Evolutionary conservation across 2,329 filamentous ascomycete genomes (phyloP), one percentile per base, ranked within the genome.

Genomic region (Epichloe sibirici): DNA sequence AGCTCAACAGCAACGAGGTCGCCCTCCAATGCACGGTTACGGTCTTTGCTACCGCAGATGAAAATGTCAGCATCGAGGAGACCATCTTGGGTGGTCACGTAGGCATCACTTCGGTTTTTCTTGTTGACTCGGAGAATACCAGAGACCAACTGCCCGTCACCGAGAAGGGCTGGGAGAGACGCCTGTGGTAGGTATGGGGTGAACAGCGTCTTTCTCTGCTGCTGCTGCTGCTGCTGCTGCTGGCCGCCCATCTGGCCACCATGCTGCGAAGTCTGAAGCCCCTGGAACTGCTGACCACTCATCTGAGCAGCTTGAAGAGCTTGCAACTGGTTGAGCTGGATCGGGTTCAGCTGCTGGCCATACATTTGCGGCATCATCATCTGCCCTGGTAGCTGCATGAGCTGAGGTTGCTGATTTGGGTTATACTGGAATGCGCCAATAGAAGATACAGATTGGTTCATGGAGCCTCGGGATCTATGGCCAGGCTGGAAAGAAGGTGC

Each of bases 81-180:
- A 46, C 82, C 82, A 66, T 98, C 93, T 56, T 86, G 83, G 12
- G 90, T 95, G 11, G 93, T 93, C 52, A 98, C 93, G 63, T 98
- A 98, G 31, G 93, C 93, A 70, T 98, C 93, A 62, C 91, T 97
- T 57, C 93, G 86, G 72, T 98, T 98, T 78, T 98, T 98, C 77
- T 97, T 98, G 81, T 98, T 98, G 59, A 98, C 93, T 55, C 93
- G 88, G 50, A 98, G 85, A 61, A 96, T 90, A 73, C 93, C 93
- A 56, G 91, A 91, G 51, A 98, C 93, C 53, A 98, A 84, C 69
- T 95, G 90, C 17, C 93, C 93, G 63, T 96, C 89, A 55, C 82
- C 85, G 53, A 97, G 81, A 40, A 98, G 79, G 49, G 90, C 91
- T 54, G 93, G 93, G 21, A 98, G 77, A 54, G 86, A 94, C 6